A percentile compares a stretch with the other conserved stretches of the same genome.
Evolutionary conservation across 495 filamentous ascomycete genomes (phyloP).

Genomic region (Penicillium desertorum): DNA sequence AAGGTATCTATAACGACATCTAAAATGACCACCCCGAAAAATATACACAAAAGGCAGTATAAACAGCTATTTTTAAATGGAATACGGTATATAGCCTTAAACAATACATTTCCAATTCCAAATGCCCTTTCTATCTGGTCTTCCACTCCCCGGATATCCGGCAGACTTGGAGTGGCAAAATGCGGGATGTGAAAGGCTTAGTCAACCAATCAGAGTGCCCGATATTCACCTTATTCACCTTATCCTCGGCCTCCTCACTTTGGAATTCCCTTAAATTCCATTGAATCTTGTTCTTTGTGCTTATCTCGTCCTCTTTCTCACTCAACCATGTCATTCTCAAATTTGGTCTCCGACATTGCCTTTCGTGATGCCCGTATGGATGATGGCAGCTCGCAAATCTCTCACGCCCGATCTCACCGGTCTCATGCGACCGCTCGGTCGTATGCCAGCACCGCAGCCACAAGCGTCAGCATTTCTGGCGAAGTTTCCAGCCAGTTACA

Average conservation of each 20-base stretch:
- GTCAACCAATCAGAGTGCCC: conserved; percentile 20
- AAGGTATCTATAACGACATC: no score
- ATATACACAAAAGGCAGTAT: no score
- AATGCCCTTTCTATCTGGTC: not conserved
- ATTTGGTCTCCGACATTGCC: conserved; percentile 81
- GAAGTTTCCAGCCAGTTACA: conserved; percentile 95
- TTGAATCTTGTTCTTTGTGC: not conserved
- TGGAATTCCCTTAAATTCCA: conserved; percentile 9
- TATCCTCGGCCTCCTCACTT: conserved; percentile 2
- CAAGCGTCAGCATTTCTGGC: conserved; percentile 86
- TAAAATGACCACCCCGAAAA: no score
- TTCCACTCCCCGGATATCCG: not conserved
- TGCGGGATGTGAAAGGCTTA: conserved; percentile 1
- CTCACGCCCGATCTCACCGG: conserved; percentile 64
- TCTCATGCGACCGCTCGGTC: conserved; percentile 68
- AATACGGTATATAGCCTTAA: no score
- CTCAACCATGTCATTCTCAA: conserved; percentile 79
- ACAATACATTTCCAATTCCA: no score
- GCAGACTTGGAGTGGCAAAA: conserved; percentile 3
- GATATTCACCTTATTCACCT: conserved; percentile 21
- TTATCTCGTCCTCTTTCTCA: not conserved
- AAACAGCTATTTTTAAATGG: no score
- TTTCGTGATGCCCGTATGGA: conserved; percentile 61
- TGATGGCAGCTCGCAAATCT: conserved; percentile 66
- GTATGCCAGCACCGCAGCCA: conserved; percentile 85